phyloP scores from a whole-genome alignment of 768 basidiomycete genomes.

The Tulasnella calospora region DNA sequence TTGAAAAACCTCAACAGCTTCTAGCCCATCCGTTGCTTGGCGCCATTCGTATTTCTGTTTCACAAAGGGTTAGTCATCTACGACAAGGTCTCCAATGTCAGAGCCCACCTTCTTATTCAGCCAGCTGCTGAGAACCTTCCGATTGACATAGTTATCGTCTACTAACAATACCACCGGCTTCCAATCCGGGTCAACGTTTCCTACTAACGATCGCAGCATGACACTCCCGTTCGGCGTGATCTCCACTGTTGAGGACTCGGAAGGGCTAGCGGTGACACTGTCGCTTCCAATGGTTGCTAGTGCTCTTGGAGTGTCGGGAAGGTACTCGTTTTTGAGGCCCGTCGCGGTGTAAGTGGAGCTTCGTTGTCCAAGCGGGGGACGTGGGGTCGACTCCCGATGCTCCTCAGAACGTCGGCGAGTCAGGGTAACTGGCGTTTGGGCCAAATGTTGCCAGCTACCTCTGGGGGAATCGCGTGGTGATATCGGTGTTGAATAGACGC shows the following conservation, averaged over 20 bases:
- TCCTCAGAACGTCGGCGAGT: constrained; percentile 51
- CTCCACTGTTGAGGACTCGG: constrained; percentile 32
- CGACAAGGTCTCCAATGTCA: constrained; percentile 46
- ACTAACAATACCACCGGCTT: constrained; percentile 68
- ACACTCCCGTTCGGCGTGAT: constrained; percentile 50
- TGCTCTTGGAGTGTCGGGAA: not conserved
- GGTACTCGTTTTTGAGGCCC: not conserved
- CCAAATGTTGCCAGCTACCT: not conserved
- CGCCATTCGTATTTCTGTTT: constrained; percentile 63
- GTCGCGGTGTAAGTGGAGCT: constrained; percentile 43
- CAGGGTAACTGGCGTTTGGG: constrained; percentile 4
- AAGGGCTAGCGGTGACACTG: not conserved
- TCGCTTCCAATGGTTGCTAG: not conserved
- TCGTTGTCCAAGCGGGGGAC: constrained; percentile 50
- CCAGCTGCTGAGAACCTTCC: constrained; percentile 55
- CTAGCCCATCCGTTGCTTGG: constrained; percentile 78
- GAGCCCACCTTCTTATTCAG: constrained; percentile 37
- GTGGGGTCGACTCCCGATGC: constrained; percentile 27
- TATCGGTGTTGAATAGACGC: not conserved
- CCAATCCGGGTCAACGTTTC: constrained; percentile 42
- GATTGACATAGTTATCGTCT: constrained; percentile 84
- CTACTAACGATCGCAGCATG: constrained; percentile 62
- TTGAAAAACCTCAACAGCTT: constrained; percentile 73
- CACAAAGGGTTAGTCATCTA: constrained; percentile 28
- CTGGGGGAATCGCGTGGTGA: not conserved